These are phyloP conservation scores for Aspergillus puulaauensis DNA, from an alignment of 2,329 filamentous ascomycete genomes.

Conservation along the genomic window DNA sequence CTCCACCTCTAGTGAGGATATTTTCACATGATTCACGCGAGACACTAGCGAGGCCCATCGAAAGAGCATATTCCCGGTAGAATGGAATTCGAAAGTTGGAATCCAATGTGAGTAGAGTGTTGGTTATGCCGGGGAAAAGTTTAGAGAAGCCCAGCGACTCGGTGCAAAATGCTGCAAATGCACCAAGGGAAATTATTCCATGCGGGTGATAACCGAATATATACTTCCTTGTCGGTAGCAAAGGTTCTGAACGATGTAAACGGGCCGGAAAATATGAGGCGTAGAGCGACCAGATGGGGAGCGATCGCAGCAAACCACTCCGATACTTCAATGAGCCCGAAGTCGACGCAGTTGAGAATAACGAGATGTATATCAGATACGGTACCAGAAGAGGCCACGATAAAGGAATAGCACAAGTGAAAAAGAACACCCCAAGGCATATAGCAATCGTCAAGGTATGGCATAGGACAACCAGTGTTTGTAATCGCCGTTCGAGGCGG, in stretches of 20 bases:
- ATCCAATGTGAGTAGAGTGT: conserved; percentile 90
- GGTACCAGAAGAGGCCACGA: conserved; percentile 77
- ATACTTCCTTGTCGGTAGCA: conserved; percentile 83
- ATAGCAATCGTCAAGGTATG: conserved; percentile 72
- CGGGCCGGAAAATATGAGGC: conserved; percentile 88
- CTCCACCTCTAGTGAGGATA: conserved; percentile 74
- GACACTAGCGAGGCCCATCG: conserved; percentile 83
- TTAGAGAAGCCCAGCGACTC: conserved; percentile 83
- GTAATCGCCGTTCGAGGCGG: conserved; percentile 68
- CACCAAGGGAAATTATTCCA: conserved; percentile 96
- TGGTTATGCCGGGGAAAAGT: conserved; percentile 92
- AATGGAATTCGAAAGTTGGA: conserved; percentile 92
- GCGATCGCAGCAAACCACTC: conserved; percentile 69
- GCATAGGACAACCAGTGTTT: conserved; percentile 74
- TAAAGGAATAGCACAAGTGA: conserved; percentile 86
- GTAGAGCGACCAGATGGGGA: conserved; percentile 82
- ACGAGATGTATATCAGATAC: conserved; percentile 75
- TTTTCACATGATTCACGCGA: conserved; percentile 92
- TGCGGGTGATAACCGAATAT: conserved; percentile 97
- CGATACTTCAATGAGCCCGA: conserved; percentile 74
- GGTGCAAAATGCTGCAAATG: conserved; percentile 86
- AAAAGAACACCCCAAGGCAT: conserved; percentile 79
- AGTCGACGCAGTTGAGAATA: conserved; percentile 74
- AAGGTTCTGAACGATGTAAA: conserved; percentile 78
- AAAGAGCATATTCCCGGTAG: conserved; percentile 90